Conservation (phyloP, 2,329 filamentous ascomycete genomes). For the Beauveria asiatica region DNA sequence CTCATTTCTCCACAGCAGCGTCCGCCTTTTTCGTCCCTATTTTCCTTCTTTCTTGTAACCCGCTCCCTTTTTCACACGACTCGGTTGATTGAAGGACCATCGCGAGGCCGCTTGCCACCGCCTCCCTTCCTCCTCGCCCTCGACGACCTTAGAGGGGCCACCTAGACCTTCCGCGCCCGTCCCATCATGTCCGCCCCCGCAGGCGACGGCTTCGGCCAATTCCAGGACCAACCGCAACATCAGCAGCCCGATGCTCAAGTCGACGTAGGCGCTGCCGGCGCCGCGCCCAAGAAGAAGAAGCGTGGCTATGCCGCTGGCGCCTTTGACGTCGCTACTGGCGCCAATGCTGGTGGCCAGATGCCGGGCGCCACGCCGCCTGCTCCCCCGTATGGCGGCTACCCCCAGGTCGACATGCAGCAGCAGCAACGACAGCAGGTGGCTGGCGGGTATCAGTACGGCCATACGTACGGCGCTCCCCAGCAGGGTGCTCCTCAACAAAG, state of each 20-base stretch:
- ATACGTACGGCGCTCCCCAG: constrained; percentile 36
- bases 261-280: constrained; percentile 26
- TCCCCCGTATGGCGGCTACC: constrained; percentile 51
- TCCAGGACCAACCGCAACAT: constrained; percentile 32
- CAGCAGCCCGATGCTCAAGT: constrained; percentile 29
- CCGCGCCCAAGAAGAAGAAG: constrained; percentile 70
- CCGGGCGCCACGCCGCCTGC: constrained; percentile 32
- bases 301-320: constrained; percentile 89
- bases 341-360: constrained; percentile 58
- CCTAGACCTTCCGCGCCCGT: neutral
- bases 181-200: constrained; percentile 49
- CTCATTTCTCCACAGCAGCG: neutral
- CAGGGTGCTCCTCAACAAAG: constrained; percentile 30
- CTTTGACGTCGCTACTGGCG: constrained; percentile 83
- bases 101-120: constrained; percentile 14
- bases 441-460: constrained; percentile 33
- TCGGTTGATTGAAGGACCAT: constrained; percentile 1
- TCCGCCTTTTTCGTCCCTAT: neutral
- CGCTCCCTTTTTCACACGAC: constrained; percentile 1
- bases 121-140: constrained; percentile 18
- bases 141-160: constrained; percentile 12
- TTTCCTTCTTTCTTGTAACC: neutral
- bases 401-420: constrained; percentile 38
- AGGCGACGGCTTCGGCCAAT: constrained; percentile 45
- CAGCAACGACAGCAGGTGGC: constrained; percentile 25